These are phyloP conservation scores for Globisporangium sylvaticum DNA, from an alignment of 352 stramenopile genomes.

Conservation along the genomic window DNA sequence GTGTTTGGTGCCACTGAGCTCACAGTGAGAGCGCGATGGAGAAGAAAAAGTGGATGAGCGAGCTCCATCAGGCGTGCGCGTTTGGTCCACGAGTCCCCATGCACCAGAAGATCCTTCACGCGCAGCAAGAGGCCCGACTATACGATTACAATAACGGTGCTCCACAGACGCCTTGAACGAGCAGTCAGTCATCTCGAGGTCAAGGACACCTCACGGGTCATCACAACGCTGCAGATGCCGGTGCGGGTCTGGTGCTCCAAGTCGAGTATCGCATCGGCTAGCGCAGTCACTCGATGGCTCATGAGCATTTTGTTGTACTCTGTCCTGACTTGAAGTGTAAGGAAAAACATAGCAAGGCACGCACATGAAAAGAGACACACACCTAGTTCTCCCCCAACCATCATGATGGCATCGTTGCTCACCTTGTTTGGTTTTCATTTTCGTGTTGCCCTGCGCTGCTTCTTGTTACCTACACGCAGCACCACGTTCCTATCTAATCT, in stretches of 20 bases:
- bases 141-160: not conserved
- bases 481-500: slow-evolving; percentile 5
- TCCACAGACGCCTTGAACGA: not conserved
- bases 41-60: slow-evolving; percentile 47
- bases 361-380: not conserved
- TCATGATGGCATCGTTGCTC: not conserved
- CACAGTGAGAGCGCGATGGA: slow-evolving; percentile 28
- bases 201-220: slow-evolving; percentile 2
- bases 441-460: not conserved
- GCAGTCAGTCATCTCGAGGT: not conserved
- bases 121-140: not conserved
- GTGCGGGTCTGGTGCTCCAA: slow-evolving; percentile 26
- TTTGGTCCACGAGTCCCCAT: slow-evolving; percentile 4
- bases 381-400: not conserved
- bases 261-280: slow-evolving; percentile 37
- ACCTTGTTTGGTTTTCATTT: slow-evolving; percentile 8
- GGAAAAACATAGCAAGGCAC: not conserved
- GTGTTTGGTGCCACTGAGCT: slow-evolving; percentile 34
- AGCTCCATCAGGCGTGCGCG: slow-evolving; percentile 23
- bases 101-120: slow-evolving; percentile 7
- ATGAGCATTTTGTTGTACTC: not conserved
- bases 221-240: not conserved
- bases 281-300: not conserved
- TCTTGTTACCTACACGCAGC: not conserved
- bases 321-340: too few species aligned